Percentiles rank a stretch among this genome's conserved stretches.
Conservation (phyloP, 139 green algal species). For the Gonium pectorale region DNA sequence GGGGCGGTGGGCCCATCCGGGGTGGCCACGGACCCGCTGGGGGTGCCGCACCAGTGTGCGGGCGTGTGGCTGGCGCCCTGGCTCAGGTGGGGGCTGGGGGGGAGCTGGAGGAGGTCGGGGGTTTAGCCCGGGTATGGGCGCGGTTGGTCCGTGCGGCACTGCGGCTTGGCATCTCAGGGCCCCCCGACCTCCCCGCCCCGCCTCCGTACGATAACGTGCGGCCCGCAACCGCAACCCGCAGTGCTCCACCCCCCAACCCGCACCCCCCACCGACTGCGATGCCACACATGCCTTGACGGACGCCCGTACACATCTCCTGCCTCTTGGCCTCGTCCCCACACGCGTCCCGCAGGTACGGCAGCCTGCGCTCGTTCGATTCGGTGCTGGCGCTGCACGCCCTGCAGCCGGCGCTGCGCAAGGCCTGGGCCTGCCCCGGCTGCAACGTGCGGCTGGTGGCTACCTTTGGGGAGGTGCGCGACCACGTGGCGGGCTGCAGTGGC, state of each 20-base stretch:
- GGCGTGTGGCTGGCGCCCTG: conserved; percentile 53
- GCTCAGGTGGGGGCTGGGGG: conserved; percentile 32
- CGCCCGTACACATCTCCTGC: too few species aligned
- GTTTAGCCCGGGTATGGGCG: not conserved
- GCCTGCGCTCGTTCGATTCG: conserved; percentile 36
- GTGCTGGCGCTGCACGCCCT: conserved; percentile 45
- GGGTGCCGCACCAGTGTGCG: conserved; percentile 25
- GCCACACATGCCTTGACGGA: too few species aligned
- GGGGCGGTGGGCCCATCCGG: too few species aligned
- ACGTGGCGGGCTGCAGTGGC: not conserved
- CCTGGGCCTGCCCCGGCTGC: conserved; percentile 57
- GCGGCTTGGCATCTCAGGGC: too few species aligned
- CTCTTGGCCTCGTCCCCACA: too few species aligned
- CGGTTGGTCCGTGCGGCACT: too few species aligned
- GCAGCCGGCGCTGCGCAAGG: conserved; percentile 47
- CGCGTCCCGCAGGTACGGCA: conserved; percentile 40
- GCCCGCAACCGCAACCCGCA: too few species aligned
- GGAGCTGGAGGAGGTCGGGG: not conserved
- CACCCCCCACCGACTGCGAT: too few species aligned
- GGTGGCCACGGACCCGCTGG: conserved; percentile 30
- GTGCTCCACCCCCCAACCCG: too few species aligned
- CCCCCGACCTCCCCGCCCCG: too few species aligned
- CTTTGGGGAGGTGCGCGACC: not conserved
- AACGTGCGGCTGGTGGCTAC: conserved; percentile 16
- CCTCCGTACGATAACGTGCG: too few species aligned